phyloP scores from a whole-genome alignment of 176 grass and related monocot genomes.

The Cenchrus fungigraminus region DNA sequence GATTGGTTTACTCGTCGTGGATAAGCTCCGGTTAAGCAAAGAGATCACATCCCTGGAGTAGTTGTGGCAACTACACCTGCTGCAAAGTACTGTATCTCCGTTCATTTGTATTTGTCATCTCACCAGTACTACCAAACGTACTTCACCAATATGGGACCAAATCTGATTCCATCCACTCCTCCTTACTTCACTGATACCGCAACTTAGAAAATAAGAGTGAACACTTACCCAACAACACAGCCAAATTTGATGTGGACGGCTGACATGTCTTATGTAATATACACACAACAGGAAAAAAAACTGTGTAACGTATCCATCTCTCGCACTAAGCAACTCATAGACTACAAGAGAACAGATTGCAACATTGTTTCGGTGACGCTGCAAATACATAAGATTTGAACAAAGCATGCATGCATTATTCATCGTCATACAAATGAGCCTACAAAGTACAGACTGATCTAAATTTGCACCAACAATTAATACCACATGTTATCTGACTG shows the following conservation, averaged over 20 bases:
- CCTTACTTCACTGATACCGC: not conserved
- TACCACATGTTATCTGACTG: not conserved
- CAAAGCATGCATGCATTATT: constrained; percentile 43
- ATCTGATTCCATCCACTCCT: too few species aligned
- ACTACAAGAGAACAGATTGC: constrained; percentile 20
- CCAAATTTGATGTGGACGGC: not conserved
- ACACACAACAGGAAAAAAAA: not conserved
- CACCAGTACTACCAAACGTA: not conserved
- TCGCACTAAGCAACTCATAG: not conserved
- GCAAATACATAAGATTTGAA: constrained; percentile 28
- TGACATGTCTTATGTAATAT: not conserved
- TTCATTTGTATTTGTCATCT: not conserved
- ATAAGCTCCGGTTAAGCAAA: not conserved
- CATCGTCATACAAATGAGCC: constrained; percentile 22
- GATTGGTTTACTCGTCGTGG: not conserved
- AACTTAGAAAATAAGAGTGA: not conserved
- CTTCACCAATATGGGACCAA: not conserved
- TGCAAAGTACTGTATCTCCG: too few species aligned
- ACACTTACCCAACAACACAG: not conserved
- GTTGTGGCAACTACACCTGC: not conserved
- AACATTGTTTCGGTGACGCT: constrained; percentile 12
- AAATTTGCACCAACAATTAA: constrained; percentile 32
- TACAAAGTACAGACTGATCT: constrained; percentile 49
- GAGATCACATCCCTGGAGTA: not conserved
- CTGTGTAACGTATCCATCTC: not conserved